Evolutionary conservation across 352 stramenopile genomes (phyloP).

Genomic region (Phytophthora pini): DNA sequence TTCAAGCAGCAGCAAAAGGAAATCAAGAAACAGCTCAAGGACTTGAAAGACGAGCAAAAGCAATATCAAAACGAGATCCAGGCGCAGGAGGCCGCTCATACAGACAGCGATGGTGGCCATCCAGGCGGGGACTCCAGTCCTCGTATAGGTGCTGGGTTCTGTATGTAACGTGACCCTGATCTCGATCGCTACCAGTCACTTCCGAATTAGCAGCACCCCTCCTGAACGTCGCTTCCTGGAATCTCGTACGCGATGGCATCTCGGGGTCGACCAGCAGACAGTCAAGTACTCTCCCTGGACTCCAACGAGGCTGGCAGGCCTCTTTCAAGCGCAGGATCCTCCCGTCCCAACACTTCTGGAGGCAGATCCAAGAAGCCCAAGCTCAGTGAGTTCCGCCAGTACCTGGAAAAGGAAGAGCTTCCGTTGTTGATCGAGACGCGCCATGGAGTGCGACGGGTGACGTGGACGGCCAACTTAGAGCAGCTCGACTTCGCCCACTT

Average conservation of each 20-base stretch:
- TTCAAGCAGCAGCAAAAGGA: constrained; percentile 51
- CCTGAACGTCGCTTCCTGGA: constrained; percentile 4
- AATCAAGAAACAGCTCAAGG: constrained; percentile 33
- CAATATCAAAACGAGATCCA: constrained; percentile 13
- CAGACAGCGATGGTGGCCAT: not conserved
- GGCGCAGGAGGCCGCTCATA: constrained; percentile 3
- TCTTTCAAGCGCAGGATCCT: constrained; percentile 15
- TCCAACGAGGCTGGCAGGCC: constrained; percentile 13
- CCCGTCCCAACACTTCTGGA: constrained; percentile 53
- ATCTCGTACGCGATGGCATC: constrained; percentile 20
- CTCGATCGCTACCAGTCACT: not conserved
- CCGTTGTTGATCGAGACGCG: constrained; percentile 60
- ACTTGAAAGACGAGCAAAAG: constrained; percentile 22
- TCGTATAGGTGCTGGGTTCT: not conserved
- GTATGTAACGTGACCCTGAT: not conserved
- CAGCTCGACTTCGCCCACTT: constrained; percentile 69
- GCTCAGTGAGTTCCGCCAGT: constrained; percentile 77
- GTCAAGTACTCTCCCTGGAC: constrained; percentile 67
- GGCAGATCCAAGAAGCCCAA: constrained; percentile 63
- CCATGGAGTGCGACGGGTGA: constrained; percentile 52
- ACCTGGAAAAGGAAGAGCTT: constrained; percentile 71
- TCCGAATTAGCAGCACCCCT: constrained; percentile 4
- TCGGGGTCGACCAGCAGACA: constrained; percentile 26
- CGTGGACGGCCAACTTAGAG: constrained; percentile 66
- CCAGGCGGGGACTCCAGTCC: constrained; percentile 2